Base-by-base conservation (phyloP, 225 moss, liverwort and hornwort species). In the Physcomitrium patens region DNA sequence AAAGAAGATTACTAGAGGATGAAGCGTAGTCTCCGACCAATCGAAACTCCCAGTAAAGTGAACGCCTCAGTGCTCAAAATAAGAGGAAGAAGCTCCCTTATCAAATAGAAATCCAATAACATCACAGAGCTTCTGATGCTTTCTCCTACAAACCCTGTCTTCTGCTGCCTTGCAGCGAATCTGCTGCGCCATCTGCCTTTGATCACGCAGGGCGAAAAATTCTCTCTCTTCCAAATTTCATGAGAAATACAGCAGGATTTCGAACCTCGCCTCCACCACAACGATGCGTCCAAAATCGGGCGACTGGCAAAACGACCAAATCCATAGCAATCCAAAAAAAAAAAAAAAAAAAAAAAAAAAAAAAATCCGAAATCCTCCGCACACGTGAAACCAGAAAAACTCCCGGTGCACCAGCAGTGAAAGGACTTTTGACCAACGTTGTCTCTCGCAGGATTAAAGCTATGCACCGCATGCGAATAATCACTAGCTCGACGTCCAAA, bases 61-160 rank as follows among this genome's bases (percentile, higher is more conserved):
- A 82, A 77, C 60, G 73, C 80, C 15, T 59, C 60, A 60, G 74
- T 76, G 49, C 77, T 80, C 49, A 70, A 59, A 17, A 86, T 17
- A 42, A 83, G 67, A 55, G 86, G 71, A 67, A 83, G 74, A 57
- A 83, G 80, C 80, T 83, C 83, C 19, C 60, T 65, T 6, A 80
- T 27, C 46, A 86, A 37, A 24, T 86, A 86, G 2, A 19, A 56
- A 27, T 86, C 70, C 50, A 80, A 45, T 14, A 80, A 52, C 10
- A 59, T 12, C 43, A 55, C 53, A 9, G 67, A 58, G 19, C 37
- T 65, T 42, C 12, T 37, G n/a, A 37, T 48, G 9, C 67, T n/a
- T n/a, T 57, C 47, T 44, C 26, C 73, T 7, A 23, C 68, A 63
- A 27, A 19, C 12, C 15, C 22, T n/a, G 16, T 27, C 4, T 19